Percentiles rank a stretch among this genome's conserved stretches.
Conservation (phyloP, 2,329 filamentous ascomycete species). For the Xylaria multiplex region DNA sequence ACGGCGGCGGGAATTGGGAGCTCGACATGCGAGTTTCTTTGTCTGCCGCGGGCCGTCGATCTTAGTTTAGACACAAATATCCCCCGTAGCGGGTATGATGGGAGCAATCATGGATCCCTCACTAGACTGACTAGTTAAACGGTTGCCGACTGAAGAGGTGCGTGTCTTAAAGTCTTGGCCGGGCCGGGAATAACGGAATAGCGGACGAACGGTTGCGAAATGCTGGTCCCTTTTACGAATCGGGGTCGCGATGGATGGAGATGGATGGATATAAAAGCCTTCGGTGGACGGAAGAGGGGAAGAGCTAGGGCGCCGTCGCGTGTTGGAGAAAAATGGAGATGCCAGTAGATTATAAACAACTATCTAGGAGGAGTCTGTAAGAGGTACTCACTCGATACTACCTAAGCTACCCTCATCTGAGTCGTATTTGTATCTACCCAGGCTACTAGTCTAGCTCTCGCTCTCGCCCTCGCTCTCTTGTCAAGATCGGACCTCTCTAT, state of each 20-base stretch:
- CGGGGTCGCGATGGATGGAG: conserved; percentile 43
- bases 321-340: conserved; percentile 39
- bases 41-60: conserved; percentile 23
- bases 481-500: background rate
- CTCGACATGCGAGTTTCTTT: conserved; percentile 44
- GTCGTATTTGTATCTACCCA: conserved; percentile 5
- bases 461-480: background rate
- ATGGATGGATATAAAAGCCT: conserved; percentile 42
- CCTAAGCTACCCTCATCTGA: conserved; percentile 2
- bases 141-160: conserved; percentile 19
- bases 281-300: conserved; percentile 38
- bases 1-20: conserved; percentile 45
- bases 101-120: conserved; percentile 9
- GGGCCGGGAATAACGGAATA: conserved; percentile 37
- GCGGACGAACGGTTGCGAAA: conserved; percentile 35
- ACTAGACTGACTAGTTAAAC: conserved; percentile 24
- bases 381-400: conserved; percentile 19
- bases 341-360: conserved; percentile 10
- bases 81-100: conserved; percentile 5
- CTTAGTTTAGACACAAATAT: background rate
- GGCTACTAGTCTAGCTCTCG: background rate
- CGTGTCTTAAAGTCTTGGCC: conserved; percentile 26
- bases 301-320: conserved; percentile 39
- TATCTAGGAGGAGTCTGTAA: background rate
- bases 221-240: conserved; percentile 42